Evolutionary conservation across 179 eudicot genomes (phyloP), one percentile per base, ranked within the genome.

Genomic region (Gypsophila paniculata): DNA sequence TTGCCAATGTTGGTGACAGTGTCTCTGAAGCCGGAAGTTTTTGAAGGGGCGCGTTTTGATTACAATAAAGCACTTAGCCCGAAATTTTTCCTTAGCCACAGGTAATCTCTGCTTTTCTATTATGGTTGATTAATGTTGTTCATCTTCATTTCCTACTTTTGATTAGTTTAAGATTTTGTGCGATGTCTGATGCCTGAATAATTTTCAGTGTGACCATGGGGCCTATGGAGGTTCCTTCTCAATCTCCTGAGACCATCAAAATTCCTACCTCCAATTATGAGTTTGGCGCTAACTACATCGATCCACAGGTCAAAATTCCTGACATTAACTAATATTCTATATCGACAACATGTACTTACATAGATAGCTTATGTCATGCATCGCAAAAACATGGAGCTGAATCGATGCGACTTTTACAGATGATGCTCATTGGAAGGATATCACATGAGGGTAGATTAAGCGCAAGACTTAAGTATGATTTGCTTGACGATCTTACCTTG

Each of bases 11-110:
- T 78, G 10, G 53, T 81, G 68, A 76, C 93, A 93, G 98, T 91
- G 91, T 87, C 98, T 75, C 78, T 93, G 74, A 93, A 93, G 92
- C 97, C 98, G 6, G 98, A 93, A 61, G 81, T 82, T 38, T 93
- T 93, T 77, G 98, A 93, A 82, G 98, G 98, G 71, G 77, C 90
- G 86, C 94, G 98, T 36, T 86, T 93, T 76, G 98, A 93, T 78
- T 93, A 91, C 66, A 89, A 85, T 8, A 93, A 87, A 86, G 91
- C 91, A 66, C 91, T 93, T 65, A 88, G 83, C 77, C 98, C 88
- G 18, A 88, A 80, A 49, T 93, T 93, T 70, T 83, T 90, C 42
- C 92, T 93, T 64, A 91, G 98, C 80, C 98, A 93, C 88, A 89
- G 98, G 98, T 89, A 73, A 23, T 4, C 39, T 73, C 46, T 66